Percentiles rank a stretch among this genome's conserved stretches.
phyloP scores from a whole-genome alignment of 805 yeast species.

The Candida sithepensis region DNA sequence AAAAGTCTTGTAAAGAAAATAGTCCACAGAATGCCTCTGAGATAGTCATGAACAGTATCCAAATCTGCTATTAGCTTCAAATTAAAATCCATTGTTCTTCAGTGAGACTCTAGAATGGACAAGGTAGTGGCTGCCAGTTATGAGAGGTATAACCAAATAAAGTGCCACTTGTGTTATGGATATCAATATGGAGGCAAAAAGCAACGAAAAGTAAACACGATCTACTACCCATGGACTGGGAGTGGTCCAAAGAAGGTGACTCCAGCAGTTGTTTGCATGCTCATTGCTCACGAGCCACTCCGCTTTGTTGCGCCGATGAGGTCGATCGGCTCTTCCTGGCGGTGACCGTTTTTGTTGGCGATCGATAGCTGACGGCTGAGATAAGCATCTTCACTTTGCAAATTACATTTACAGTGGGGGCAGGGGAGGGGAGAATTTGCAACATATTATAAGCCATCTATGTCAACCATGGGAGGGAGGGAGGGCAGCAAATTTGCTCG shows the following conservation, averaged over 20 bases:
- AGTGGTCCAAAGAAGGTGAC: no score
- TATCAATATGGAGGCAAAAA: background rate
- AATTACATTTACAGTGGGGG: no score
- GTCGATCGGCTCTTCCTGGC: background rate
- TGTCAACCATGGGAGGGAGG: no score
- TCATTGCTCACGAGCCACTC: background rate
- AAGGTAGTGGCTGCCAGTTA: background rate
- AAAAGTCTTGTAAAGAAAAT: slow-evolving; percentile 67
- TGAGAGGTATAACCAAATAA: background rate
- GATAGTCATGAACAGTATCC: slow-evolving; percentile 50
- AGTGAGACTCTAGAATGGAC: background rate
- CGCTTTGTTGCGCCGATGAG: background rate
- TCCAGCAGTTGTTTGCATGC: background rate
- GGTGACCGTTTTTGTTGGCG: no score
- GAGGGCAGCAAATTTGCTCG: no score
- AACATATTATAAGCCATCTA: no score
- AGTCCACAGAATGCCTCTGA: slow-evolving; percentile 60
- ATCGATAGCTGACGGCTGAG: background rate
- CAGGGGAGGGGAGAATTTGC: no score
- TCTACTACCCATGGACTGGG: background rate
- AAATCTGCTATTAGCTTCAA: slow-evolving; percentile 48
- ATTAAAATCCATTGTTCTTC: slow-evolving; percentile 41
- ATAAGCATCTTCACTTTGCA: background rate
- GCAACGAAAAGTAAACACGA: background rate
- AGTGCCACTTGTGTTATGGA: background rate